These are phyloP conservation scores for Tulasnella sp. DNA, from an alignment of 768 basidiomycete genomes.

Conservation along the genomic window DNA sequence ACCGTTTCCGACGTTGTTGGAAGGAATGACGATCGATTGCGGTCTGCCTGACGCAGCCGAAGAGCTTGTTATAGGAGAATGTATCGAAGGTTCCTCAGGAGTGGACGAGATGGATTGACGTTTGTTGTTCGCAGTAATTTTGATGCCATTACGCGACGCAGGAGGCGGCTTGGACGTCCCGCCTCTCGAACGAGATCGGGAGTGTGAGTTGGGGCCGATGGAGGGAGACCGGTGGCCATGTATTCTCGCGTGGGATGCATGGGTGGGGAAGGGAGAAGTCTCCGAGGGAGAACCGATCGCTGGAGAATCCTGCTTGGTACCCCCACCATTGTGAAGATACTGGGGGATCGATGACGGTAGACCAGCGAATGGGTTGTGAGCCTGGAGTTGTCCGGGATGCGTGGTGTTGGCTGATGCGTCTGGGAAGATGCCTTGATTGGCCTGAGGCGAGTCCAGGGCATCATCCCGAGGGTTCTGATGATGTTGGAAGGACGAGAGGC, in stretches of 20 bases:
- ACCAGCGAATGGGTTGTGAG: constrained; percentile 11
- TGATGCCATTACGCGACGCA: constrained; percentile 18
- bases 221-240: constrained; percentile 16
- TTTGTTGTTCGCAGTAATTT: constrained; percentile 12
- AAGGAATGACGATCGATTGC: constrained; percentile 44
- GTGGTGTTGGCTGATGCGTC: constrained; percentile 21
- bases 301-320: neutral
- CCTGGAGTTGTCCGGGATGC: neutral
- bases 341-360: constrained; percentile 9
- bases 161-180: constrained; percentile 27
- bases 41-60: constrained; percentile 36
- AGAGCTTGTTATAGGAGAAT: constrained; percentile 34
- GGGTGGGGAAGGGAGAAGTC: constrained; percentile 40
- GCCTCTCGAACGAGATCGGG: constrained; percentile 33
- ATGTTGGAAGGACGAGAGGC: constrained; percentile 27
- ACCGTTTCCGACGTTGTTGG: neutral
- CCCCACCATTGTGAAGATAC: neutral
- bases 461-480: constrained; percentile 9
- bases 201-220: constrained; percentile 24
- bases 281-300: constrained; percentile 22
- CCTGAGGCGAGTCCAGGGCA: constrained; percentile 18
- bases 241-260: constrained; percentile 26
- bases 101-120: constrained; percentile 40
- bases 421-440: constrained; percentile 26
- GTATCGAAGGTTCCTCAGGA: neutral